A percentile compares a stretch with the other conserved stretches of the same genome.
These are phyloP conservation scores for Lachnellula occidentalis DNA, from an alignment of 2,329 filamentous ascomycete species.

Conservation along the genomic window DNA sequence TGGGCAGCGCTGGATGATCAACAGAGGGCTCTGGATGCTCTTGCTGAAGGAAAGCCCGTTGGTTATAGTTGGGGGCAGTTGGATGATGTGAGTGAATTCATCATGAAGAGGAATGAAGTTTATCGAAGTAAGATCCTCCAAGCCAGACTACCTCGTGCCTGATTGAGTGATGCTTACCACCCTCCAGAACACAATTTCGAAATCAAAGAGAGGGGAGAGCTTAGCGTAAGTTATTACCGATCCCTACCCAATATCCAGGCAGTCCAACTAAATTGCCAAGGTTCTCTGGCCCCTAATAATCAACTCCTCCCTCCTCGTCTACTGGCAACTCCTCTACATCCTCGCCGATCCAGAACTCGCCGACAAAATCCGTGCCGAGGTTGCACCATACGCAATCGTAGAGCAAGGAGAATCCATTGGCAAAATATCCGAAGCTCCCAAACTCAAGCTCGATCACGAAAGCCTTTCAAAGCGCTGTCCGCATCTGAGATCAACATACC, in stretches of 20 bases:
- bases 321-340: slow-evolving; percentile 45
- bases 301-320: slow-evolving; percentile 46
- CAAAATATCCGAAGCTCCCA: slow-evolving; percentile 29
- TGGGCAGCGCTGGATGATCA: slow-evolving; percentile 36
- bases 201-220: slow-evolving; percentile 36
- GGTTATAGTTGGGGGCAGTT: slow-evolving; percentile 41
- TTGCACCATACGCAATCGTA: slow-evolving; percentile 37
- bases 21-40: slow-evolving; percentile 37
- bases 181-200: slow-evolving; percentile 32
- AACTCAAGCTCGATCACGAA: slow-evolving; percentile 37
- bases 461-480: slow-evolving; percentile 39
- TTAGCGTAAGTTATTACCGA: slow-evolving; percentile 31
- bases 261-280: slow-evolving; percentile 10
- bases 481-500: slow-evolving; percentile 40
- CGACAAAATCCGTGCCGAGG: slow-evolving; percentile 39
- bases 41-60: slow-evolving; percentile 36
- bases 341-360: slow-evolving; percentile 37
- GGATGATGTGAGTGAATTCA: slow-evolving; percentile 41
- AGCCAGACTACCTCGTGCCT: not conserved
- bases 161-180: not conserved
- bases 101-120: slow-evolving; percentile 37
- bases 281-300: slow-evolving; percentile 50
- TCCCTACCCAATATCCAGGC: not conserved
- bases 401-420: slow-evolving; percentile 28
- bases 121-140: slow-evolving; percentile 32